Conservation (phyloP, 148 eudicot genomes). For the Amaranthus cruentus region DNA sequence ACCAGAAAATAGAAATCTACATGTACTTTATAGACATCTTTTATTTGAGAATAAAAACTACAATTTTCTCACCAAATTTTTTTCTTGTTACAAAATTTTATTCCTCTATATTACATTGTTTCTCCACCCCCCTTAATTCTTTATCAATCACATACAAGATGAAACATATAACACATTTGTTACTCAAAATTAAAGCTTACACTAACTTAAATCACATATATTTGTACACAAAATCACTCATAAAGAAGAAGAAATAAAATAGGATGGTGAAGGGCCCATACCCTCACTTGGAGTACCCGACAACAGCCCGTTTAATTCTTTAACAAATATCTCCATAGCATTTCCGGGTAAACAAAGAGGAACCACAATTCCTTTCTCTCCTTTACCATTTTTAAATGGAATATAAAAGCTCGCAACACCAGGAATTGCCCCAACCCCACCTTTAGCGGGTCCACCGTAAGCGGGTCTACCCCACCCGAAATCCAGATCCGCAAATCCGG, state of each 20-base stretch:
- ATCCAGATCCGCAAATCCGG: constrained; percentile 29
- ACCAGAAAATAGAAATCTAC: no score
- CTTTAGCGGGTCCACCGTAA: constrained; percentile 29
- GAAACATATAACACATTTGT: no score
- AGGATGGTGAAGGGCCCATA: constrained; percentile 1
- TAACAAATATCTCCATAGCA: constrained; percentile 27
- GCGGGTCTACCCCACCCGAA: constrained; percentile 50
- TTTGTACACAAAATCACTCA: neutral
- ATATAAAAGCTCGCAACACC: constrained; percentile 27
- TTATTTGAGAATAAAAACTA: no score
- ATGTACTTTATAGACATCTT: no score
- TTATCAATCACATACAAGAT: no score
- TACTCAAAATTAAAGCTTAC: no score
- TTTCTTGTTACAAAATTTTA: no score
- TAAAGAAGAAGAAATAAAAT: constrained; percentile 21
- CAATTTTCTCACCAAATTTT: no score
- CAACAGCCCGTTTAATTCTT: constrained; percentile 25
- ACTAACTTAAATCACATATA: no score
- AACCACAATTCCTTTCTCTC: constrained; percentile 29
- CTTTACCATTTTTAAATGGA: constrained; percentile 23
- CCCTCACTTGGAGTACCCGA: neutral
- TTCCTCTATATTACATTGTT: no score
- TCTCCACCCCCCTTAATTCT: no score
- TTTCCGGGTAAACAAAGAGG: constrained; percentile 33
- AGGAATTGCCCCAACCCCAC: constrained; percentile 27